Conservation (phyloP, 108 stramenopile species). For the Asterionellopsis glacialis region DNA sequence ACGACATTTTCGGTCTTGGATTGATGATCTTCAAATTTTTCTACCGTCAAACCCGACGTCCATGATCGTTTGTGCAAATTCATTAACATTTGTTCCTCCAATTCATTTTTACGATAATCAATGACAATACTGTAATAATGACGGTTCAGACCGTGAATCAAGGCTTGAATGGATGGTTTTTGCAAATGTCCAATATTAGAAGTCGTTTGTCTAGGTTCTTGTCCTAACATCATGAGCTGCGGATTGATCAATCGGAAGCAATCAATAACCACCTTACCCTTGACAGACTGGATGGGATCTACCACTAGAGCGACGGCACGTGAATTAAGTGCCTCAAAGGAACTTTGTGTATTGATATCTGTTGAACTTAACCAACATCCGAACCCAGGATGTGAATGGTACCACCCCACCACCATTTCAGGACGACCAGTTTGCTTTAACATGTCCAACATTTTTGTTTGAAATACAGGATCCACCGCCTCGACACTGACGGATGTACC, state of each 20-base stretch:
- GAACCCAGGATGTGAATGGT: slow-evolving; percentile 99
- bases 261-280: slow-evolving; percentile 99
- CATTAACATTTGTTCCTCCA: slow-evolving; percentile 99
- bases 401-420: slow-evolving; percentile 99
- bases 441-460: slow-evolving; percentile 99
- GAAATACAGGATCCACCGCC: slow-evolving; percentile 98
- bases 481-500: slow-evolving; percentile 98
- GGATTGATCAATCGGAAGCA: slow-evolving; percentile 99
- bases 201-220: slow-evolving; percentile 98
- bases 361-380: slow-evolving; percentile 98
- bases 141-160: slow-evolving; percentile 98
- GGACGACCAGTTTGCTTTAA: slow-evolving; percentile 96
- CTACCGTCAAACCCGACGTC: slow-evolving; percentile 84
- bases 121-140: slow-evolving; percentile 99
- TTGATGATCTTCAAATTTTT: slow-evolving; percentile 89
- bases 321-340: slow-evolving; percentile 93
- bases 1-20: slow-evolving; percentile 78
- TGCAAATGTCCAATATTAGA: slow-evolving; percentile 98
- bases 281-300: slow-evolving; percentile 99
- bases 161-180: slow-evolving; percentile 97
- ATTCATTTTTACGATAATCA: slow-evolving; percentile 98
- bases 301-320: slow-evolving; percentile 97
- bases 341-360: slow-evolving; percentile 98
- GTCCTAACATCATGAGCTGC: slow-evolving; percentile 96
- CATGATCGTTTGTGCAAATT: slow-evolving; percentile 95